Conservation (phyloP, 169 alveolate species). For the Cryptosporidium ubiquitum region DNA sequence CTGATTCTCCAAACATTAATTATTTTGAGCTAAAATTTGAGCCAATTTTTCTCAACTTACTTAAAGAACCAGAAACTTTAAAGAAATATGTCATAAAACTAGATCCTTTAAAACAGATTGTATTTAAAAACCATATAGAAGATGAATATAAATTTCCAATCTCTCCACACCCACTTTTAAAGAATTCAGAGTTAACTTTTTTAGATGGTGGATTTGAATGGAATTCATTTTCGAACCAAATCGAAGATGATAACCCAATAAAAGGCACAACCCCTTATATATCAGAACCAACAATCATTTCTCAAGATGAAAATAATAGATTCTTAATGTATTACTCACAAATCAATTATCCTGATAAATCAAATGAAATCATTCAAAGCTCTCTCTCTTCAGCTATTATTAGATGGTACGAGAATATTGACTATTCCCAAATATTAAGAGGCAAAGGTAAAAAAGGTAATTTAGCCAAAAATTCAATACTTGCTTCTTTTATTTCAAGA, state of each 20-base stretch:
- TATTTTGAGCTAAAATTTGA: constrained; percentile 43
- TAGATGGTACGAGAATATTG: constrained; percentile 61
- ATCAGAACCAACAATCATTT: constrained; percentile 39
- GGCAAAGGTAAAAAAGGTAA: background rate
- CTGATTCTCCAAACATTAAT: background rate
- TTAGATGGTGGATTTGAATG: constrained; percentile 59
- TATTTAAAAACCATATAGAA: background rate
- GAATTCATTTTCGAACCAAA: background rate
- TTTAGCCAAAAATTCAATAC: background rate
- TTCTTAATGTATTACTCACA: constrained; percentile 33
- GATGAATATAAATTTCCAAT: constrained; percentile 25
- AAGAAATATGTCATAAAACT: constrained; percentile 27
- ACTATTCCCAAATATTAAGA: constrained; percentile 31
- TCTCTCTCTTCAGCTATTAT: constrained; percentile 56
- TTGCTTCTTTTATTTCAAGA: constrained; percentile 43
- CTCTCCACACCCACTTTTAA: constrained; percentile 26
- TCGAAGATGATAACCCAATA: constrained; percentile 26
- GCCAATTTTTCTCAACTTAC: constrained; percentile 2
- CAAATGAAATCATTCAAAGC: constrained; percentile 25
- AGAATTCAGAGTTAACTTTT: constrained; percentile 53
- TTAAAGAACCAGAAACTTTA: constrained; percentile 9
- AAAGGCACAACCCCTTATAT: constrained; percentile 52
- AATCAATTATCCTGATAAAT: constrained; percentile 28
- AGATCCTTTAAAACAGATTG: constrained; percentile 33
- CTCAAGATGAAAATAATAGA: constrained; percentile 9